A percentile compares a stretch with the other conserved stretches of the same genome.
phyloP scores from a whole-genome alignment of 129 eudicot species.

The Heracleum sosnowskyi region DNA sequence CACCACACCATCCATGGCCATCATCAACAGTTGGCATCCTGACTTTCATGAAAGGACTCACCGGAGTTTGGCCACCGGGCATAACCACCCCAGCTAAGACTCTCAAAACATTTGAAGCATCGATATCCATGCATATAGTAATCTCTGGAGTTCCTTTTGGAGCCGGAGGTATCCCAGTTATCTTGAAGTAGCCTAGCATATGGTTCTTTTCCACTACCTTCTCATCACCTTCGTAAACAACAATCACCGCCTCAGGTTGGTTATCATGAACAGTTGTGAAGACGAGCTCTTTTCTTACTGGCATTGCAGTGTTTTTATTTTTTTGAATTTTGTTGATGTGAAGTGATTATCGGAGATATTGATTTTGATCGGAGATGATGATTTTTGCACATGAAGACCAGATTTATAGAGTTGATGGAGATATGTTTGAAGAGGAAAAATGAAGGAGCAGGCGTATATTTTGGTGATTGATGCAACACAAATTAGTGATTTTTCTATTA shows the following conservation, averaged over 20 bases:
- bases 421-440: no score
- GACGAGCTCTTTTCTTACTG: slow-evolving; percentile 52
- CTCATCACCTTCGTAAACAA: slow-evolving; percentile 69
- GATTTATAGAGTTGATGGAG: no score
- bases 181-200: slow-evolving; percentile 62
- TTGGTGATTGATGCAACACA: no score
- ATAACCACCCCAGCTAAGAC: slow-evolving; percentile 55
- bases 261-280: slow-evolving; percentile 72
- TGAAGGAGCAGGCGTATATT: no score
- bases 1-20: slow-evolving; percentile 80
- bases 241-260: slow-evolving; percentile 60
- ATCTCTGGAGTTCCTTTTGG: slow-evolving; percentile 74
- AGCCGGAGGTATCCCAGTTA: slow-evolving; percentile 64
- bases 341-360: no score
- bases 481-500: no score
- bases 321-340: no score
- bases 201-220: slow-evolving; percentile 40
- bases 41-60: slow-evolving; percentile 48
- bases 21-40: slow-evolving; percentile 91
- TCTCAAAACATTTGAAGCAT: slow-evolving; percentile 57
- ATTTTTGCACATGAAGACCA: no score
- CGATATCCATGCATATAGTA: slow-evolving; percentile 67
- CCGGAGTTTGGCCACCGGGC: slow-evolving; percentile 36
- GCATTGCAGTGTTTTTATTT: slow-evolving; percentile 55
- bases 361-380: no score